Percentiles rank a stretch among this genome's conserved stretches.
Conservation (phyloP, 164 flowering plant species). For the Sedum album region DNA sequence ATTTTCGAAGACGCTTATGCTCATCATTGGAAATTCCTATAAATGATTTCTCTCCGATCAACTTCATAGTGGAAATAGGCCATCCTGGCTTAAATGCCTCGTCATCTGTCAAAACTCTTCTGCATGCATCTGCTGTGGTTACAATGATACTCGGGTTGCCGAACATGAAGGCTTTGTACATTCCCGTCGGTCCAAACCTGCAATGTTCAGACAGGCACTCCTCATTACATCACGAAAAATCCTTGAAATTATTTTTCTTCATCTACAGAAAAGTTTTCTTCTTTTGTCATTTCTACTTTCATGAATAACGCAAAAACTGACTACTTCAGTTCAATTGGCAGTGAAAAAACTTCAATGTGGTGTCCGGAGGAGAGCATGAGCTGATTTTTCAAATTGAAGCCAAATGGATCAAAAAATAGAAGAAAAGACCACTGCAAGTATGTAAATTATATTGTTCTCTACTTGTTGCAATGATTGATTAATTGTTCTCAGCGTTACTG, state of each 20-base stretch:
- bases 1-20: constrained; percentile 65
- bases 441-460: neutral
- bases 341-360: neutral
- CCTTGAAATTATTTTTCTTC: neutral
- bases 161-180: constrained; percentile 82
- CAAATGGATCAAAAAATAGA: neutral
- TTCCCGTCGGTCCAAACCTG: constrained; percentile 59
- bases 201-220: constrained; percentile 8
- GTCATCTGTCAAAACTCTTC: constrained; percentile 63
- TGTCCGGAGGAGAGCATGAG: constrained; percentile 1
- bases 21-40: constrained; percentile 53
- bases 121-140: constrained; percentile 53
- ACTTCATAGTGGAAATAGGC: constrained; percentile 57
- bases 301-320: neutral
- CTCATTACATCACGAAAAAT: neutral
- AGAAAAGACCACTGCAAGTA: neutral
- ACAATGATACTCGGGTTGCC: constrained; percentile 71
- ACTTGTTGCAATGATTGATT: neutral
- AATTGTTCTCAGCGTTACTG: neutral
- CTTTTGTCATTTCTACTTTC: neutral
- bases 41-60: constrained; percentile 81
- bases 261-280: neutral
- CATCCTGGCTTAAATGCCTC: constrained; percentile 72
- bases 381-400: neutral
- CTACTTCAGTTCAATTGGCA: neutral